Evolutionary conservation across 768 basidiomycete species (phyloP), one percentile per base, ranked within the genome.

Genomic region (Suillus lakei): DNA sequence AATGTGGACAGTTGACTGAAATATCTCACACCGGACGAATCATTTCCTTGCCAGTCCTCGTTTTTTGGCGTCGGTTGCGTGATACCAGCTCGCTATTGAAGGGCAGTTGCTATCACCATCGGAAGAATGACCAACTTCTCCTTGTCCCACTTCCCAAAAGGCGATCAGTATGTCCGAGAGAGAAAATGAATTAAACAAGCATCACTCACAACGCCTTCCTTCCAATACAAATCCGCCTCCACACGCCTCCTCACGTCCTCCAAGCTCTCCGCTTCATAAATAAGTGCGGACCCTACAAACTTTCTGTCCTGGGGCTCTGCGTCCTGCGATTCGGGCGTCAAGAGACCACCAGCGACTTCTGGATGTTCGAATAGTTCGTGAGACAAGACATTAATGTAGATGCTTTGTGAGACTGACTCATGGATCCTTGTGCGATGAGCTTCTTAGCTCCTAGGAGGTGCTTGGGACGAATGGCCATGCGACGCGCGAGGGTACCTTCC

Each of bases 281-380:
- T 77, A 50, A 89, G 77, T 64, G 82, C 74, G 0, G 87, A 90
- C n/a, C 87, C 89, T 41, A 88, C 76, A 76, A 91, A 81, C 72
- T 86, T 88, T 74, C 82, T 85, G 34, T 84, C 77, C 13, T 79
- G 79, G 16, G 74, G 77, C 0, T 82, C 80, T 9, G 79, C 78
- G 9, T 78, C 76, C 60, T 85, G 75, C 16, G 85, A 88, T 67
- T 89, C 88, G 4, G 89, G 88, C 2, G 84, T 86, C 44, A 88
- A 71, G 65, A 90, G 61, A 12, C 83, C 85, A 39, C 89, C 90
- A 4, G 83, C 90, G 48, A 89, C 70, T 60, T 84, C 88, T 88
- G 67, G 65, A 38, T 48, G 69, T 77, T 51, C 41, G 41, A 39
- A 64, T 67, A 50, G 51, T 66, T 26, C 67, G 66, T 32, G 54